A percentile compares a stretch with the other conserved stretches of the same genome.
These are phyloP conservation scores for Microbotryomycetes sp. DNA, from an alignment of 1,284 basidiomycete species.

Conservation along the genomic window DNA sequence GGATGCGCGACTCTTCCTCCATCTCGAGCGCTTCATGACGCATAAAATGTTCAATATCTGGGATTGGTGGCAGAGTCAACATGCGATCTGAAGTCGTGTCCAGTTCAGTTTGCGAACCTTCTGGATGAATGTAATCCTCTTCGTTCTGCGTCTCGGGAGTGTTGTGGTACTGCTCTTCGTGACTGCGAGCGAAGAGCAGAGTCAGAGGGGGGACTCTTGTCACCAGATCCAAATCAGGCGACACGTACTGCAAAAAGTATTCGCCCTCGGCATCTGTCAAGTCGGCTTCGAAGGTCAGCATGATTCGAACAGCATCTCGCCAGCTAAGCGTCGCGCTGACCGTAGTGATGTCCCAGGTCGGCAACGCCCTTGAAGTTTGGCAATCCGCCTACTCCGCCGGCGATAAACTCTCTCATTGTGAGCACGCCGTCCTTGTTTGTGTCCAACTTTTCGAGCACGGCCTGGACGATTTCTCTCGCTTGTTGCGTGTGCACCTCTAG, in stretches of 20 bases:
- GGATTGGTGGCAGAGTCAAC: conserved; percentile 37
- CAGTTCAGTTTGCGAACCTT: conserved; percentile 51
- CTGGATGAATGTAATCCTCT: conserved; percentile 85
- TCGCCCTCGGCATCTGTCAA: conserved; percentile 45
- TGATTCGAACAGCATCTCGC: background rate
- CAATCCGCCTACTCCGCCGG: conserved; percentile 64
- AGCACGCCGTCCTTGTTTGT: conserved; percentile 70
- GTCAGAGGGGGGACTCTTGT: background rate
- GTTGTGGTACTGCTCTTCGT: conserved; percentile 89
- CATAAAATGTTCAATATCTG: conserved; percentile 62
- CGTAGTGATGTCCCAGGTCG: conserved; percentile 87
- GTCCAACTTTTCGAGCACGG: conserved; percentile 69
- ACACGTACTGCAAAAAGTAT: conserved; percentile 41
- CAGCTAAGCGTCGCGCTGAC: no score
- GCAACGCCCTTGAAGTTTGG: conserved; percentile 65
- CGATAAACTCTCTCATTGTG: conserved; percentile 68
- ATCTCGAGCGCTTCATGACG: conserved; percentile 82
- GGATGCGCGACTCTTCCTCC: conserved; percentile 59
- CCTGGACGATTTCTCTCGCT: conserved; percentile 69
- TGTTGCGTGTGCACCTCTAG: conserved; percentile 68
- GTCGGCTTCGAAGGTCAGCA: background rate
- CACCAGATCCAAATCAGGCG: no score
- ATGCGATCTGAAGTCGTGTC: background rate
- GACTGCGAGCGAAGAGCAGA: conserved; percentile 69
- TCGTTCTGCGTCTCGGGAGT: conserved; percentile 97